A percentile compares a stretch with the other conserved stretches of the same genome.
Conservation (phyloP, 1,284 basidiomycete genomes). For the Ustilago loliicola region DNA sequence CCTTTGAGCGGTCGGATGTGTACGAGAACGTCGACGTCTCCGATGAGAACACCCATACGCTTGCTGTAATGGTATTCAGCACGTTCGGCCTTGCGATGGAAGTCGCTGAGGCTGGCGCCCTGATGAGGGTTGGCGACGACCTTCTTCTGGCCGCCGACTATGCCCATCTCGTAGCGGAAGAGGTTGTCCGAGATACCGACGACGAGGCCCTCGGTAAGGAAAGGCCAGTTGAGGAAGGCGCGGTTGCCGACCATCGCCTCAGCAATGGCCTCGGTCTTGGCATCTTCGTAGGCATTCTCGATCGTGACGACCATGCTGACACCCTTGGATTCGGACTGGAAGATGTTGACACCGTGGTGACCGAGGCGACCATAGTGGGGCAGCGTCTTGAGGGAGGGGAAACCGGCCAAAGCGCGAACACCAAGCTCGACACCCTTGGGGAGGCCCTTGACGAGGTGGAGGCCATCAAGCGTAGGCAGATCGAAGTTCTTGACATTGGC, state of each 20-base stretch:
- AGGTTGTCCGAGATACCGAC: constrained; percentile 86
- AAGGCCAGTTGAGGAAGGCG: constrained; percentile 91
- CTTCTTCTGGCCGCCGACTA: constrained; percentile 51
- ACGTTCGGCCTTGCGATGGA: constrained; percentile 73
- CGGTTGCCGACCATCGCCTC: constrained; percentile 76
- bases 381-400: constrained; percentile 92
- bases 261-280: constrained; percentile 78
- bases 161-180: constrained; percentile 78
- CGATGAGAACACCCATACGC: constrained; percentile 86
- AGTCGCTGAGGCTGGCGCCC: constrained; percentile 71
- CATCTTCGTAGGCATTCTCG: constrained; percentile 79
- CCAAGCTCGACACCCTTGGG: constrained; percentile 90
- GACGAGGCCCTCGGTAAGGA: constrained; percentile 90
- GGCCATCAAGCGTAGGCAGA: constrained; percentile 84
- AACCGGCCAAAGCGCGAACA: constrained; percentile 88
- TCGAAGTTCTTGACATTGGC: constrained; percentile 82
- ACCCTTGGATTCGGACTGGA: constrained; percentile 88
- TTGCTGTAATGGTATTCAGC: constrained; percentile 89
- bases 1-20: constrained; percentile 74
- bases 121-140: constrained; percentile 54
- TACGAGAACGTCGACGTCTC: constrained; percentile 74
- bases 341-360: constrained; percentile 91
- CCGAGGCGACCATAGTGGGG: constrained; percentile 83
- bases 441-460: constrained; percentile 87
- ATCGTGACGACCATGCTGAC: constrained; percentile 93